Conservation (phyloP, 768 basidiomycete genomes). For the Mycena metata region DNA sequence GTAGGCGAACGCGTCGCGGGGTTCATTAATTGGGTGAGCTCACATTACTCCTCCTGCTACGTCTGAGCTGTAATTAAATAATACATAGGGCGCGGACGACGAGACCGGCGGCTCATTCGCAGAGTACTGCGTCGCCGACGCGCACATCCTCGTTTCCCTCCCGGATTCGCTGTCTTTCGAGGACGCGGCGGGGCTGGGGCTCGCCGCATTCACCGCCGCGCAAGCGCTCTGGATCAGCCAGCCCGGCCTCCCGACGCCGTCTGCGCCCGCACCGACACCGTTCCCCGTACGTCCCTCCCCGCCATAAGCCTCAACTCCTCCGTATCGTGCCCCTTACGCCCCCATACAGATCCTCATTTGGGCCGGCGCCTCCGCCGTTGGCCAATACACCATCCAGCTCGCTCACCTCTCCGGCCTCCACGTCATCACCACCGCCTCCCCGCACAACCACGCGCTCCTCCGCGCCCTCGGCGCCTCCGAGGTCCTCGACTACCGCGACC, state of each 20-base stretch:
- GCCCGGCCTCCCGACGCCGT: slow-evolving; percentile 34
- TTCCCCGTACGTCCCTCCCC: slow-evolving; percentile 25
- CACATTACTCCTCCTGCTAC: not conserved
- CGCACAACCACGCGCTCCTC: slow-evolving; percentile 17
- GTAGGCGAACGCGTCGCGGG: slow-evolving; percentile 45
- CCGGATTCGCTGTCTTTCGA: slow-evolving; percentile 35
- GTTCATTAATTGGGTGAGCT: slow-evolving; percentile 39
- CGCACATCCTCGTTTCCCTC: slow-evolving; percentile 32
- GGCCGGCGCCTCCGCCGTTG: slow-evolving; percentile 34
- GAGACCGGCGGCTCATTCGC: slow-evolving; percentile 30
- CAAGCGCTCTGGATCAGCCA: slow-evolving; percentile 37
- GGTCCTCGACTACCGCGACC: not conserved
- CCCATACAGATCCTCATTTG: slow-evolving; percentile 26
- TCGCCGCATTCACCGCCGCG: slow-evolving; percentile 38
- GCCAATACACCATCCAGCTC: slow-evolving; percentile 30
- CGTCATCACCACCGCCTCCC: slow-evolving; percentile 60
- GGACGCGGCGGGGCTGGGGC: slow-evolving; percentile 33
- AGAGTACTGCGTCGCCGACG: slow-evolving; percentile 40
- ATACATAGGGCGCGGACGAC: slow-evolving; percentile 27
- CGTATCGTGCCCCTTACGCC: slow-evolving; percentile 6
- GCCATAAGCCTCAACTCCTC: not conserved
- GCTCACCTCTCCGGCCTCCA: slow-evolving; percentile 55
- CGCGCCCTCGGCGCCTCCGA: slow-evolving; percentile 31
- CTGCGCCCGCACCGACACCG: slow-evolving; percentile 23
- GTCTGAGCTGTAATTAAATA: slow-evolving; percentile 6